A percentile compares a stretch with the other conserved stretches of the same genome.
Conservation (phyloP, 2,329 filamentous ascomycete species). For the Trichoderma sp. region DNA sequence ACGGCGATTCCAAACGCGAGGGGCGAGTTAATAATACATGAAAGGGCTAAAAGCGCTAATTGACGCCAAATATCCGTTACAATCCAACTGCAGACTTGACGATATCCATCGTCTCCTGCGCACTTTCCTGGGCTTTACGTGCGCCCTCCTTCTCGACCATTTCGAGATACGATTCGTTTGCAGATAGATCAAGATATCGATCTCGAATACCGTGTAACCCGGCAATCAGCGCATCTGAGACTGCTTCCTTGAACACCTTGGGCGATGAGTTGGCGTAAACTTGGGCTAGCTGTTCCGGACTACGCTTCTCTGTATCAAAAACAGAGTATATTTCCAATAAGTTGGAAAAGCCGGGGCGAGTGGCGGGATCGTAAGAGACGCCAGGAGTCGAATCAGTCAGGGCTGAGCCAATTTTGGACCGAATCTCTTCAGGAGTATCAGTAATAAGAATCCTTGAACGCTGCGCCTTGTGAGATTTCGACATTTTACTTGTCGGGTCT, state of each 20-base stretch:
- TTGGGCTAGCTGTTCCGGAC: constrained; percentile 47
- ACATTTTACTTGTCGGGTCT: constrained; percentile 84
- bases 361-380: constrained; percentile 72
- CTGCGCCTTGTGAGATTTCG: constrained; percentile 76
- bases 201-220: constrained; percentile 60
- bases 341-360: constrained; percentile 84
- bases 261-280: constrained; percentile 45
- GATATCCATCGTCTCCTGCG: constrained; percentile 59
- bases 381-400: constrained; percentile 71
- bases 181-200: constrained; percentile 55
- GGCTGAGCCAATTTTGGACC: constrained; percentile 70
- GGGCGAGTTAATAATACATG: not conserved
- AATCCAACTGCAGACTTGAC: constrained; percentile 59
- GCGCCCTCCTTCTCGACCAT: constrained; percentile 63
- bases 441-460: constrained; percentile 83
- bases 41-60: constrained; percentile 4
- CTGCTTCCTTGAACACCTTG: constrained; percentile 52
- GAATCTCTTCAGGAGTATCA: constrained; percentile 67
- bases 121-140: constrained; percentile 63
- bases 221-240: constrained; percentile 60
- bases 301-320: constrained; percentile 55
- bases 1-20: not conserved
- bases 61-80: constrained; percentile 30
- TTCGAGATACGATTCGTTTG: constrained; percentile 57
- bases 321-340: constrained; percentile 79